Conservation (phyloP, 202 grass and related monocot species). For the Cymbopogon flexuosus region DNA sequence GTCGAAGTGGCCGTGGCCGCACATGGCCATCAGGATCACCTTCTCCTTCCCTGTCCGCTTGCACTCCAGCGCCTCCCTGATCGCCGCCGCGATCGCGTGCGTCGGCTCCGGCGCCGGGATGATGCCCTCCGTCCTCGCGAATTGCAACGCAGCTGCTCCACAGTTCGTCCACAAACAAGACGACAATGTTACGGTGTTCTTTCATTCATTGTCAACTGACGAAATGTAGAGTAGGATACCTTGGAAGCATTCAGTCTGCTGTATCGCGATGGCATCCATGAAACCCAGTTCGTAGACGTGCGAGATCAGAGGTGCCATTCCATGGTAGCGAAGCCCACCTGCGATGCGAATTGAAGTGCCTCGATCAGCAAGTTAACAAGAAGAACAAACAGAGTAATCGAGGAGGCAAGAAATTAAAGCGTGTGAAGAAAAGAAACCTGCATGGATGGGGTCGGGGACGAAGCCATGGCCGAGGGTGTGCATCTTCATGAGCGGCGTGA, state of each 20-base stretch:
- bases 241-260: conserved; percentile 87
- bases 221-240: too few species aligned
- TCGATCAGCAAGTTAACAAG: too few species aligned
- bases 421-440: background rate
- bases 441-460: conserved; percentile 86
- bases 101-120: conserved; percentile 96
- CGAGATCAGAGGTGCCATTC: conserved; percentile 90
- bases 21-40: conserved; percentile 94
- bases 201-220: too few species aligned
- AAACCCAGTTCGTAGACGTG: conserved; percentile 83
- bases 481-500: conserved; percentile 98
- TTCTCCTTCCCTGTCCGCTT: conserved; percentile 80
- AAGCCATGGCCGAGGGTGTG: conserved; percentile 92
- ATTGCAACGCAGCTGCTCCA: conserved; percentile 67
- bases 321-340: conserved; percentile 89
- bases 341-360: too few species aligned
- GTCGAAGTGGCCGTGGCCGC: conserved; percentile 93
- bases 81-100: conserved; percentile 84
- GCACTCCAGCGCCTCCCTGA: conserved; percentile 82
- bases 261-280: conserved; percentile 74
- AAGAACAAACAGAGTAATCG: too few species aligned
- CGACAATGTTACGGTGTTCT: background rate
- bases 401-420: too few species aligned
- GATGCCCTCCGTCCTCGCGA: conserved; percentile 85
- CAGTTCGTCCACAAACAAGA: conserved; percentile 3